Evolutionary conservation across 2,329 filamentous ascomycete species (phyloP).

Genomic region (Pseudogymnoascus sp.): DNA sequence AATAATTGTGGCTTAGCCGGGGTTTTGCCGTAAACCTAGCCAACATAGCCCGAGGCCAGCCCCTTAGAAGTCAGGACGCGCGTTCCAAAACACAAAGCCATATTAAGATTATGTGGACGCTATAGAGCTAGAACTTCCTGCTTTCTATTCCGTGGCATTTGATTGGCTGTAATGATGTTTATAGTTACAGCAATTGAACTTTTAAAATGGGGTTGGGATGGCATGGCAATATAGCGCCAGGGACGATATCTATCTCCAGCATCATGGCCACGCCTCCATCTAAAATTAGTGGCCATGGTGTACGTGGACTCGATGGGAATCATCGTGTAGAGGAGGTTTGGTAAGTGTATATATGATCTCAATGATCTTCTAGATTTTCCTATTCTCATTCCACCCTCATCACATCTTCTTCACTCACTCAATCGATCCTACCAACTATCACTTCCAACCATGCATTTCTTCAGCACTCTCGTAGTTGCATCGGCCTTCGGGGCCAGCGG

Average conservation of each 20-base stretch:
- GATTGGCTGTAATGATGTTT: background rate
- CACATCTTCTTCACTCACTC: background rate
- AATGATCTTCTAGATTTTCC: background rate
- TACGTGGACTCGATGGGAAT: background rate
- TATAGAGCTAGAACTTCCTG: background rate
- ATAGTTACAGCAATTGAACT: background rate
- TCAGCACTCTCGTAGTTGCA: background rate
- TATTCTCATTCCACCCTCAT: background rate
- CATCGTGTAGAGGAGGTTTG: background rate
- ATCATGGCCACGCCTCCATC: background rate
- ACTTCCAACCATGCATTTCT: background rate
- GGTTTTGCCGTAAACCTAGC: background rate
- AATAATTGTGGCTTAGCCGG: background rate
- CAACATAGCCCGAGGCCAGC: background rate
- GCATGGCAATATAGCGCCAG: background rate
- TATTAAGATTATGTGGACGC: background rate
- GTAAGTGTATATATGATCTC: background rate
- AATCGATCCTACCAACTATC: background rate
- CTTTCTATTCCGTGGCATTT: background rate
- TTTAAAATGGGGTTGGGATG: background rate
- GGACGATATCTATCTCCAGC: constrained; percentile 13
- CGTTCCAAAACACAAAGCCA: background rate
- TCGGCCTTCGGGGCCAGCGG: constrained; percentile 9
- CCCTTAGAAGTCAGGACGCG: background rate
- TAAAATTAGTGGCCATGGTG: background rate